A percentile compares a stretch with the other conserved stretches of the same genome.
These are phyloP conservation scores for Exophiala phaeomuriformis DNA, from an alignment of 2,329 filamentous ascomycete species.

Conservation along the genomic window DNA sequence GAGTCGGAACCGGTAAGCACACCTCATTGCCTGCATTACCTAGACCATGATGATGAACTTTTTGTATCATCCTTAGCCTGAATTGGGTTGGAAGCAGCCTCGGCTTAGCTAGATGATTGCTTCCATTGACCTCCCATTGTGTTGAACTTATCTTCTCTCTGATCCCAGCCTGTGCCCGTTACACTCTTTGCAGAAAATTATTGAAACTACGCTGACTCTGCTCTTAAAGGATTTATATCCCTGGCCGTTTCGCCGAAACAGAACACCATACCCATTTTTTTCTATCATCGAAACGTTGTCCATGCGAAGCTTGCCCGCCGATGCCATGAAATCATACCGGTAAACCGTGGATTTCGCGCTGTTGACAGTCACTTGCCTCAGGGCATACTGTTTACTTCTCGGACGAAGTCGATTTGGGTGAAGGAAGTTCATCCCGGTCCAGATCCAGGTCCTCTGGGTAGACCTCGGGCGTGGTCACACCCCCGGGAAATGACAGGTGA, in stretches of 20 bases:
- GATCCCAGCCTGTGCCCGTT: constrained; percentile 22
- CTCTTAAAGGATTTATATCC: background rate
- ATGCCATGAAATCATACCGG: too few species aligned
- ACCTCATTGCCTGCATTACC: constrained; percentile 8
- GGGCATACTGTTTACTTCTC: background rate
- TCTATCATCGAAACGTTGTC: too few species aligned
- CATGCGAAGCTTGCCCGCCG: too few species aligned
- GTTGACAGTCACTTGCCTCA: background rate
- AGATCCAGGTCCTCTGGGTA: background rate
- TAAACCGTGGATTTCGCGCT: too few species aligned
- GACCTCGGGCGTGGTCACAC: background rate
- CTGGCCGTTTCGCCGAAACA: background rate
- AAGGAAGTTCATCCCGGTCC: background rate
- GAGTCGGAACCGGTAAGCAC: constrained; percentile 2
- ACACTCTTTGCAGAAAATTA: background rate
- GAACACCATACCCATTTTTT: background rate
- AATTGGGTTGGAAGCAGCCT: constrained; percentile 38
- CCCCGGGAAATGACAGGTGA: background rate
- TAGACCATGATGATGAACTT: constrained; percentile 66
- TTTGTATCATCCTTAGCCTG: constrained; percentile 96
- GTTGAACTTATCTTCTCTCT: constrained; percentile 45
- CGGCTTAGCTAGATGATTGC: constrained; percentile 25
- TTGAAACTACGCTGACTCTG: background rate
- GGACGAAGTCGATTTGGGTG: background rate
- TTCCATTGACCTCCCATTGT: constrained; percentile 33